Evolutionary conservation across 2,329 filamentous ascomycete genomes (phyloP), one percentile per base, ranked within the genome.

Genomic region (Aspergillus bombycis): DNA sequence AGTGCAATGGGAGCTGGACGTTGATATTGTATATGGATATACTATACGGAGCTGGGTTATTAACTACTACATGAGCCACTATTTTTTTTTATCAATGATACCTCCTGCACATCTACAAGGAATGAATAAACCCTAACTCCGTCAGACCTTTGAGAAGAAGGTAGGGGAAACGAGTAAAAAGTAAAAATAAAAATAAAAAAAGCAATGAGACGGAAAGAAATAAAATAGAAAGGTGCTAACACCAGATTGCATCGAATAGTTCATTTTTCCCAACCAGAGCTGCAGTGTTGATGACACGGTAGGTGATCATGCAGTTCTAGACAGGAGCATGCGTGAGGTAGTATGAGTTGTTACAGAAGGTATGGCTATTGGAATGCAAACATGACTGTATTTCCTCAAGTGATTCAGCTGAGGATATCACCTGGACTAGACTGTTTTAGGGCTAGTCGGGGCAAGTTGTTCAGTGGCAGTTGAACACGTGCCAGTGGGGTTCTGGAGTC

Each of bases 391-490:
- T 16, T 36, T 19, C n/a, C 14, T 54, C 32, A 36, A 36, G 30
- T 36, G 38, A 43, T 46, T 55, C 48, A 57, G 52, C 53, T 56
- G 52, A 61, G 26, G 30, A 41, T 16, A 41, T 26, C 43, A 28
- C 16, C 46, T 38, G 23, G 30, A 30, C 43, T 34, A 61, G 30
- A 21, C 52, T 55, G 32, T 8, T 38, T 55, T 38, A 32, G 30
- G 43, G 50, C 46, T 57, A 52, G 50, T 36, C 12, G 21, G 54
- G 54, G 12, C 14, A 34, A 28, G 56, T 57, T 52, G 56, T 32
- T 58, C 60, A 58, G 60, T 62, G 55, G 52, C 38, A 45, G 56
- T 23, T 32, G 56, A 41, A 62, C 61, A 62, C 61, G 61, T 62
- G 61, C 61, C 60, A 54, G 60, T 58, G 55, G 54, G 53, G 46